Evolutionary conservation across 805 yeast species (phyloP), one percentile per base, ranked within the genome.

Genomic region (Candida montana): DNA sequence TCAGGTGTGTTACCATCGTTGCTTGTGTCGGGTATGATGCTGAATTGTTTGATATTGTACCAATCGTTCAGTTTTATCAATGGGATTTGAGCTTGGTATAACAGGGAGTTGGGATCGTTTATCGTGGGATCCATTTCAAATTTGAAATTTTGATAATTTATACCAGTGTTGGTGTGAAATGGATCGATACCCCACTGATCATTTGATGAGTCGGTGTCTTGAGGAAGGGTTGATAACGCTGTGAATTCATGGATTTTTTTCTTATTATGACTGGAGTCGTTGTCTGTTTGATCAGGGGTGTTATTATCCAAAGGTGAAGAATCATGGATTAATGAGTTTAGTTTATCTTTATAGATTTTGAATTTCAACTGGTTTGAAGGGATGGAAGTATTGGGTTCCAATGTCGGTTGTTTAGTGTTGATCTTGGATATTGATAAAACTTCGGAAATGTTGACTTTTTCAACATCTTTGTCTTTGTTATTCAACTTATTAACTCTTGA

Each of bases 41-140:
- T 33, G 17, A 45, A 33, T n/a, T 48, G 49, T 18, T 44, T 44
- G 12, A 52, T 47, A 17, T 42, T 46, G 31, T 51, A 52, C 59
- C 57, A 53, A 31, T 49, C 48, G 28, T 48, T 53, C 8, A 55
- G 36, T 8, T 45, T 40, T 4, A 47, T 37, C 2, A 55, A 17
- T 3, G 58, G 57, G 12, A 44, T 24, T 13, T 53, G 50, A 5
- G 36, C 35, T 11, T 50, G 45, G 9, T 44, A 36, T 3, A 42
- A 15, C 3, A 42, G 20, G 3, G 47, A 33, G 5, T 12, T 20
- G 9, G 41, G 29, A n/a, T 44, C 44, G 7, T 29, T 26, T 18
- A 23, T n/a, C 6, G 26, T 24, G 2, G 41, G 38, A 16, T 39
- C 33, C 7, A 44, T 8, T 11, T 21, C 20, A 21, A 44, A 44